Evolutionary conservation across 352 stramenopile genomes (phyloP).

Genomic region (Vaucheria bursata): DNA sequence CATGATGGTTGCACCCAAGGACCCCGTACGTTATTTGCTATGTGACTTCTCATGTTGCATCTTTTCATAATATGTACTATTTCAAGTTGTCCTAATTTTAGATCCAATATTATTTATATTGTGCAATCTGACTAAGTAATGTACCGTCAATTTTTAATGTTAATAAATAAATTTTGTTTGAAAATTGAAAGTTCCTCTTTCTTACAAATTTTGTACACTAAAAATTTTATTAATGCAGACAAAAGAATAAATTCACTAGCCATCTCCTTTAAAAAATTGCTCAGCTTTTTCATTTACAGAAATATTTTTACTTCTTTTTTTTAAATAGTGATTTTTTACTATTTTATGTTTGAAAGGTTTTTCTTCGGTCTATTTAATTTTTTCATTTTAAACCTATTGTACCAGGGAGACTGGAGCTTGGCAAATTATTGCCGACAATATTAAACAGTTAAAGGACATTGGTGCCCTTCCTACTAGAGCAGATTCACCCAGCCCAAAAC

Average conservation of each 20-base stretch:
- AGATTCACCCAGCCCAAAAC: slow-evolving; percentile 12
- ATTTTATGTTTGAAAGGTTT: background rate
- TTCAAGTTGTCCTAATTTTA: too few species aligned
- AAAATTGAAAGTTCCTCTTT: too few species aligned
- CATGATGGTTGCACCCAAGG: too few species aligned
- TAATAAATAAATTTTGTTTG: too few species aligned
- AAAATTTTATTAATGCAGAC: background rate
- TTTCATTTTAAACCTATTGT: too few species aligned
- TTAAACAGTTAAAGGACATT: slow-evolving; percentile 50
- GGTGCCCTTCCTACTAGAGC: background rate
- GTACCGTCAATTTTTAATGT: too few species aligned
- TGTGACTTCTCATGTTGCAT: too few species aligned
- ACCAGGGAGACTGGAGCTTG: slow-evolving; percentile 58
- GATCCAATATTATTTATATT: too few species aligned
- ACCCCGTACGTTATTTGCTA: too few species aligned
- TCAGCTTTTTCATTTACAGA: background rate
- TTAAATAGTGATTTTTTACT: background rate
- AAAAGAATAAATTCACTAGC: background rate
- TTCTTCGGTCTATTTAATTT: slow-evolving; percentile 54
- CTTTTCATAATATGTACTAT: too few species aligned
- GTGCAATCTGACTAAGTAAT: too few species aligned
- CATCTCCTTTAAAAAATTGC: background rate
- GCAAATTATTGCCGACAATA: slow-evolving; percentile 65
- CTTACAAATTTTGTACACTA: too few species aligned
- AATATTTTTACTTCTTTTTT: background rate